These are phyloP conservation scores for Candida albicans DNA, from an alignment of 1,139 yeast genomes.

Conservation along the genomic window DNA sequence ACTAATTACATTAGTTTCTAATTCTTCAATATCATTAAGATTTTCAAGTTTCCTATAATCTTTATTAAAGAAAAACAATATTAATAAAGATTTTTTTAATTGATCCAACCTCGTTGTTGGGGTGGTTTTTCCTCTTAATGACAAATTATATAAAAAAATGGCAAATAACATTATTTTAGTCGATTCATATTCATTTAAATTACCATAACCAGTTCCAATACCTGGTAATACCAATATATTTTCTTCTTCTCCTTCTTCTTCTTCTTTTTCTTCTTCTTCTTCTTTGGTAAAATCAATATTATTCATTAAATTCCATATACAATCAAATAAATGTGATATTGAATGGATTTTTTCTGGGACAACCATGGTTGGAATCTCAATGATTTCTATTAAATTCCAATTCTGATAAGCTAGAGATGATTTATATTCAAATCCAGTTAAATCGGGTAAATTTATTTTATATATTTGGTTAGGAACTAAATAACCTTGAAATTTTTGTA, in stretches of 20 bases:
- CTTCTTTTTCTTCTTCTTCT: no score
- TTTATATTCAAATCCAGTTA: slow-evolving; percentile 9
- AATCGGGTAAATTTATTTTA: slow-evolving; percentile 11
- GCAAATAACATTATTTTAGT: slow-evolving; percentile 25
- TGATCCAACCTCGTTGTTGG: slow-evolving; percentile 9
- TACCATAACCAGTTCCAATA: slow-evolving; percentile 30
- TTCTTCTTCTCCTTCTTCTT: no score
- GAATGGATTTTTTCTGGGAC: slow-evolving; percentile 16
- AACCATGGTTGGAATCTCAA: slow-evolving; percentile 18
- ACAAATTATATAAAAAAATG: slow-evolving; percentile 17
- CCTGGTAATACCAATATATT: slow-evolving; percentile 27
- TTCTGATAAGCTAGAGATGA: slow-evolving; percentile 11
- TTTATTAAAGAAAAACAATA: slow-evolving; percentile 22
- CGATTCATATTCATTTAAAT: slow-evolving; percentile 17
- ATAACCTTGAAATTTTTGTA: slow-evolving; percentile 20
- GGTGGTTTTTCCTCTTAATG: slow-evolving; percentile 6
- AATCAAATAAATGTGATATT: slow-evolving; percentile 16
- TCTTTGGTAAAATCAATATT: slow-evolving; percentile 4
- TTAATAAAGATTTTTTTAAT: slow-evolving; percentile 18
- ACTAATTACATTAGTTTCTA: slow-evolving; percentile 13
- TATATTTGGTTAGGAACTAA: slow-evolving; percentile 20
- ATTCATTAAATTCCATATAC: slow-evolving; percentile 24
- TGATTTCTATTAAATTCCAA: slow-evolving; percentile 13
- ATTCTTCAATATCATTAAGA: slow-evolving; percentile 13
- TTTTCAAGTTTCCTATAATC: slow-evolving; percentile 19